Evolutionary conservation across 345 rosid species (phyloP).

Genomic region (Acer yangbiense): DNA sequence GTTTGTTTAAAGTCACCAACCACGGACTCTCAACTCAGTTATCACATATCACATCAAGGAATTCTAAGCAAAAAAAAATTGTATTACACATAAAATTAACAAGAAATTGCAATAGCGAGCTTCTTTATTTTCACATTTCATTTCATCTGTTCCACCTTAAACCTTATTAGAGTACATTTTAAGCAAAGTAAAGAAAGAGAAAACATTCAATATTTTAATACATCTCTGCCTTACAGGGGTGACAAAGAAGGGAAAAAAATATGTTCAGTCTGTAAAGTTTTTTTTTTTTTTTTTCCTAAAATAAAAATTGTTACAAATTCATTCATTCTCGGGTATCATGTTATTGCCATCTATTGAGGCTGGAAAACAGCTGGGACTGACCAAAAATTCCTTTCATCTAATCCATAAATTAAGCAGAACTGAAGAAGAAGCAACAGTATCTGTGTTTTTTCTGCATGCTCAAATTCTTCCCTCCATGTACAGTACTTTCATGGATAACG

Average conservation of each 20-base stretch:
- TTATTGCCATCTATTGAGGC: not conserved
- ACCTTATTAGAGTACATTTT: too few relatives aligned
- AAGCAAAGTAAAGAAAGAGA: too few relatives aligned
- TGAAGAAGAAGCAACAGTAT: conserved; percentile 43
- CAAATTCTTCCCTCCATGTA: conserved; percentile 19
- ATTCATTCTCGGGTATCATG: not conserved
- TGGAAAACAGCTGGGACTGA: not conserved
- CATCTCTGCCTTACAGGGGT: not conserved
- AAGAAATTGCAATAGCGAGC: not conserved
- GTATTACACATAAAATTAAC: too few relatives aligned
- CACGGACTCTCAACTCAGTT: too few relatives aligned
- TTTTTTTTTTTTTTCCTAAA: not conserved
- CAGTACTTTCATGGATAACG: conserved; percentile 19
- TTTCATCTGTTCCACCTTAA: conserved; percentile 9
- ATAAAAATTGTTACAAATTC: not conserved
- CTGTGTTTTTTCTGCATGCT: conserved; percentile 18
- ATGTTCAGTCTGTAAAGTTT: not conserved
- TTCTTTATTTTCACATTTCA: conserved; percentile 40
- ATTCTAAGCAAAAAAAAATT: too few relatives aligned
- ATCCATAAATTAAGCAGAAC: not conserved
- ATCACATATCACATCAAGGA: too few relatives aligned
- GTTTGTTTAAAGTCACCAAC: too few relatives aligned
- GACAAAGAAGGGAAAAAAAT: not conserved
- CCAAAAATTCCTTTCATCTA: not conserved
- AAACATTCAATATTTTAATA: too few relatives aligned